phyloP scores from a whole-genome alignment of 805 yeast species.

The Zygosaccharomyces lentus region DNA sequence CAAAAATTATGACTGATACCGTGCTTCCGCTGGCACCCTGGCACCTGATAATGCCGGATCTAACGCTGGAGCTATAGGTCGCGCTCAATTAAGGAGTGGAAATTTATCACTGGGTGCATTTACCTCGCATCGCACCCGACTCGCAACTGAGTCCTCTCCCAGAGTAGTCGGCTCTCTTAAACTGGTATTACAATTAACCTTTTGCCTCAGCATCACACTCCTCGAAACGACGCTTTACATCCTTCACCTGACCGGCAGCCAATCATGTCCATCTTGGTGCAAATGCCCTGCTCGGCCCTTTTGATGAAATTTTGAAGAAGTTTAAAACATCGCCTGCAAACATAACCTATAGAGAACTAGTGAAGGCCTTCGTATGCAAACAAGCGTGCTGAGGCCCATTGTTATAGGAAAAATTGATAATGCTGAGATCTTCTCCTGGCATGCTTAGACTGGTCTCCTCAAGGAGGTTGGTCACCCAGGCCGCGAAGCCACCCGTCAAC shows the following conservation, averaged over 20 bases:
- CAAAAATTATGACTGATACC: too few relatives aligned
- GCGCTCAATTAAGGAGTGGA: too few relatives aligned
- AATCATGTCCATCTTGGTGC: constrained; percentile 3
- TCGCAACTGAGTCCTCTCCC: not conserved
- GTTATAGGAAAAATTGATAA: not conserved
- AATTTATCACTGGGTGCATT: not conserved
- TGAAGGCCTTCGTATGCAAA: not conserved
- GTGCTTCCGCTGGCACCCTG: too few relatives aligned
- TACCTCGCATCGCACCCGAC: not conserved
- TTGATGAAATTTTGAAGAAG: constrained; percentile 4
- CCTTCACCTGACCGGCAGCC: constrained; percentile 8
- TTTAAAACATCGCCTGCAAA: not conserved
- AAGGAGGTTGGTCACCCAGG: constrained; percentile 18
- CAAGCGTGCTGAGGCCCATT: not conserved
- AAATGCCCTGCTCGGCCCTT: not conserved
- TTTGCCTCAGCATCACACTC: not conserved
- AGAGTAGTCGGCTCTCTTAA: too few relatives aligned
- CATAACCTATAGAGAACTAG: not conserved
- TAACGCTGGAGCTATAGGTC: too few relatives aligned
- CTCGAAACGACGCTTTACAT: not conserved
- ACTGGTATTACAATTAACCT: not conserved
- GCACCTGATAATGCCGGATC: too few relatives aligned
- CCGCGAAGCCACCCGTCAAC: constrained; percentile 11
- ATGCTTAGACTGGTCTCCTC: constrained; percentile 8
- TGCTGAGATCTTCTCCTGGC: constrained; percentile 10